A percentile compares a stretch with the other conserved stretches of the same genome.
These are phyloP conservation scores for Metschnikowia drakensbergensis DNA, from an alignment of 805 yeast species.

Conservation along the genomic window DNA sequence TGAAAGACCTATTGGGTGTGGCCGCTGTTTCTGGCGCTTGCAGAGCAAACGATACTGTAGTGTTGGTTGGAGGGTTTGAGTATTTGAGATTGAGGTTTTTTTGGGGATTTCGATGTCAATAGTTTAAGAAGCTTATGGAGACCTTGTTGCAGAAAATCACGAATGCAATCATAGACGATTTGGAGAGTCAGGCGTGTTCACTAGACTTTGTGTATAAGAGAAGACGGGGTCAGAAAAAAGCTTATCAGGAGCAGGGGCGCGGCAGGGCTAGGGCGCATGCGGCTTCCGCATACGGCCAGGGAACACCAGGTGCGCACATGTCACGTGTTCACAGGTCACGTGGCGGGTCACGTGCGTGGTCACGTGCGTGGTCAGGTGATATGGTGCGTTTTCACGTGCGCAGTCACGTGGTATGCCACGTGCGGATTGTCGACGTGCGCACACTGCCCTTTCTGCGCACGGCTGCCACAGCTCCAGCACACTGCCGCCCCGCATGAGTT, in stretches of 20 bases:
- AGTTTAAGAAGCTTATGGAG: constrained; percentile 20
- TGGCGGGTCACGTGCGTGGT: background rate
- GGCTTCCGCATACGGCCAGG: background rate
- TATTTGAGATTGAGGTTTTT: background rate
- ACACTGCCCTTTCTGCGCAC: too few species aligned
- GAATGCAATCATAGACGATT: constrained; percentile 17
- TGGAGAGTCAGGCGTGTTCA: too few species aligned
- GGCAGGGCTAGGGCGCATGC: background rate
- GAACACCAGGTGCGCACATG: background rate
- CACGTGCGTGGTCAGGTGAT: too few species aligned
- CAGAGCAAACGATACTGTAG: background rate
- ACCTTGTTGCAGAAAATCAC: constrained; percentile 16
- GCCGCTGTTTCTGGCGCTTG: background rate
- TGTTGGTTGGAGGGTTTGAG: background rate
- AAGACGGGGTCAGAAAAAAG: background rate
- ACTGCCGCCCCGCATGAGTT: background rate
- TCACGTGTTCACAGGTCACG: background rate
- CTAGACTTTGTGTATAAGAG: background rate
- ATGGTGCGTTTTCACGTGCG: too few species aligned
- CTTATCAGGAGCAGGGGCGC: background rate
- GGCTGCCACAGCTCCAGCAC: background rate
- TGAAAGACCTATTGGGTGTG: background rate
- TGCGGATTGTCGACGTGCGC: too few species aligned
- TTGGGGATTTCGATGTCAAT: constrained; percentile 15
- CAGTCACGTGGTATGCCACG: too few species aligned